Percentiles rank a stretch among this genome's conserved stretches.
phyloP scores from a whole-genome alignment of 2,329 filamentous ascomycete genomes.

The Phoma sp. region DNA sequence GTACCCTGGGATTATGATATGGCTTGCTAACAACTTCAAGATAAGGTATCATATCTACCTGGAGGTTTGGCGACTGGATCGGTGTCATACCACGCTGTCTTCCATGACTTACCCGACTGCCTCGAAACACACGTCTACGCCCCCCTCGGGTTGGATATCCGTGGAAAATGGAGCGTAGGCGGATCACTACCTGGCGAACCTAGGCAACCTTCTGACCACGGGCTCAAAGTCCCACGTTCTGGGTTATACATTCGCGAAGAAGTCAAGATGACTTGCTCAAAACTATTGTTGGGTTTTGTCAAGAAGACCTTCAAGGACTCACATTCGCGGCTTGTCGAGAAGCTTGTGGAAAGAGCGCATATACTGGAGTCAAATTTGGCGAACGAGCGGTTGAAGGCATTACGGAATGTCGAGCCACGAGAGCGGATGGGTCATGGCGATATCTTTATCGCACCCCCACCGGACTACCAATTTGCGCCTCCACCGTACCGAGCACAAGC shows the following conservation, averaged over 20 bases:
- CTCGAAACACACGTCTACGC: slow-evolving; percentile 86
- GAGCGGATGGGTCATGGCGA: slow-evolving; percentile 44
- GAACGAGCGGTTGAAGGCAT: slow-evolving; percentile 42
- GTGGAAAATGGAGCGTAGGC: slow-evolving; percentile 77
- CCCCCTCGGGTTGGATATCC: slow-evolving; percentile 80
- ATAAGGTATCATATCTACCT: slow-evolving; percentile 78
- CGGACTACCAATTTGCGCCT: slow-evolving; percentile 35
- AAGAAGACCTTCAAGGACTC: slow-evolving; percentile 83
- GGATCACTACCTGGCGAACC: slow-evolving; percentile 76
- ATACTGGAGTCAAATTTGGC: slow-evolving; percentile 43
- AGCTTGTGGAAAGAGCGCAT: slow-evolving; percentile 48
- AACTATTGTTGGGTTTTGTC: slow-evolving; percentile 77
- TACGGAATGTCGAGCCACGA: slow-evolving; percentile 40
- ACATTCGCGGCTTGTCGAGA: slow-evolving; percentile 73
- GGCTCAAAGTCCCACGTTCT: slow-evolving; percentile 67
- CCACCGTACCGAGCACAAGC: slow-evolving; percentile 13
- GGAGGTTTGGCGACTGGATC: slow-evolving; percentile 70
- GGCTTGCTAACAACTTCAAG: slow-evolving; percentile 44
- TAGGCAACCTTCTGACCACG: slow-evolving; percentile 69
- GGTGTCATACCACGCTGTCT: slow-evolving; percentile 80
- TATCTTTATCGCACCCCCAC: slow-evolving; percentile 47
- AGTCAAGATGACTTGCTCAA: slow-evolving; percentile 81
- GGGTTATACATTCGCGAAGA: slow-evolving; percentile 87
- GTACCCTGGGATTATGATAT: neutral
- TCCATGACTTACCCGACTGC: slow-evolving; percentile 75